A percentile compares a stretch with the other conserved stretches of the same genome.
Conservation (phyloP, 495 filamentous ascomycete species). For the Penicillium paradoxum region DNA sequence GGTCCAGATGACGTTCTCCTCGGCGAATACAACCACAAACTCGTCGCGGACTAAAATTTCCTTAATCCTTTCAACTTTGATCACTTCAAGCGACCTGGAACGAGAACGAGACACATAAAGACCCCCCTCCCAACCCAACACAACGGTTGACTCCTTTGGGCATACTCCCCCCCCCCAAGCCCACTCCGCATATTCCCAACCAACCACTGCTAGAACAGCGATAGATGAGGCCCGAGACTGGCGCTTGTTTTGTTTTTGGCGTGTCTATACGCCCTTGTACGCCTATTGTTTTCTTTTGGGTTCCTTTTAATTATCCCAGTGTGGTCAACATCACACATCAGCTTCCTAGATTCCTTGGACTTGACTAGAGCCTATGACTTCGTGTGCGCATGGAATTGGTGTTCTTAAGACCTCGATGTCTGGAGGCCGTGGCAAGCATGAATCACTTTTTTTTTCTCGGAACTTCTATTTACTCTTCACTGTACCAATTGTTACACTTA, state of each 20-base stretch:
- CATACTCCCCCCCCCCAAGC: neutral
- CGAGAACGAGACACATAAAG: conserved; percentile 20
- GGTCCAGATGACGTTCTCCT: conserved; percentile 51
- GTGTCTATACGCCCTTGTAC: conserved; percentile 1
- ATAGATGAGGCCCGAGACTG: neutral
- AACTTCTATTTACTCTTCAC: neutral
- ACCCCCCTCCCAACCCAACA: neutral
- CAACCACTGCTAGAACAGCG: conserved; percentile 1
- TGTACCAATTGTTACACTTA: conserved; percentile 3
- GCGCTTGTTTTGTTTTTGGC: neutral
- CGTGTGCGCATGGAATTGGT: neutral
- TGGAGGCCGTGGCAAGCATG: neutral
- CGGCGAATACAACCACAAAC: conserved; percentile 47
- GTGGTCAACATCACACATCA: neutral
- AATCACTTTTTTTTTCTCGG: neutral
- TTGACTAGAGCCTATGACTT: neutral
- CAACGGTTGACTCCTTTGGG: neutral
- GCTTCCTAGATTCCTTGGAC: neutral
- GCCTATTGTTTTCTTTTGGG: conserved; percentile 1
- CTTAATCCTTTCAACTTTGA: neutral
- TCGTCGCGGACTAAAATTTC: conserved; percentile 45
- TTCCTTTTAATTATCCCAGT: neutral
- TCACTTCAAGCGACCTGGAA: conserved; percentile 9
- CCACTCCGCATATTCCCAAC: neutral
- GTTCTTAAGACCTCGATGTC: neutral